A percentile compares a stretch with the other conserved stretches of the same genome.
phyloP scores from a whole-genome alignment of 495 filamentous ascomycete species.

The Tetracladium setigerum region DNA sequence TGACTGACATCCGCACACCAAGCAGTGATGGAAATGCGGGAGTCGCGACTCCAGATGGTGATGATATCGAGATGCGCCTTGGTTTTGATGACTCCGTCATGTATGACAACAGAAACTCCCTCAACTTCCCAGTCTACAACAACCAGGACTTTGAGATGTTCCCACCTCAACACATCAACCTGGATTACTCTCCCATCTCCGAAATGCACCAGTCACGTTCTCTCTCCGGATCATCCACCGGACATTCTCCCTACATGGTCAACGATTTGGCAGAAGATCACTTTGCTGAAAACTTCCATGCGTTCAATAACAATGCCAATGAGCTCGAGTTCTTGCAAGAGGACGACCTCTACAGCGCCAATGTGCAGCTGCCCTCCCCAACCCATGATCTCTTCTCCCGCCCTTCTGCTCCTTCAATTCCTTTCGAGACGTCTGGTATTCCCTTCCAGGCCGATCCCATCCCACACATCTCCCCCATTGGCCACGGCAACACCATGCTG shows the following conservation, averaged over 20 bases:
- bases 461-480: slow-evolving; percentile 52
- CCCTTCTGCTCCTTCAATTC: slow-evolving; percentile 21
- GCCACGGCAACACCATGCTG: slow-evolving; percentile 56
- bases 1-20: slow-evolving; percentile 18
- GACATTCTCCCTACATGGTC: slow-evolving; percentile 16
- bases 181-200: slow-evolving; percentile 20
- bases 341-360: slow-evolving; percentile 49
- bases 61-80: slow-evolving; percentile 4
- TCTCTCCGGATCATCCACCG: background rate
- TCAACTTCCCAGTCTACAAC: slow-evolving; percentile 19
- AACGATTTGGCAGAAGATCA: slow-evolving; percentile 15
- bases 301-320: slow-evolving; percentile 10
- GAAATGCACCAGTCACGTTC: slow-evolving; percentile 7
- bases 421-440: slow-evolving; percentile 24
- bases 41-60: slow-evolving; percentile 15
- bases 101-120: slow-evolving; percentile 7
- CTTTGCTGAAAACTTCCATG: slow-evolving; percentile 11
- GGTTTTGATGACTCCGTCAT: slow-evolving; percentile 1
- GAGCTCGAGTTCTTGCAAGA: slow-evolving; percentile 44
- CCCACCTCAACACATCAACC: slow-evolving; percentile 9
- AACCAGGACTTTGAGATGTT: slow-evolving; percentile 15
- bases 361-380: slow-evolving; percentile 28
- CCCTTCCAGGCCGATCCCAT: slow-evolving; percentile 24
- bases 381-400: slow-evolving; percentile 24
- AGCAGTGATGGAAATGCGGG: slow-evolving; percentile 15